Evolutionary conservation across 73 alveolate genomes (phyloP).

Genomic region (Urostyla sp.): DNA sequence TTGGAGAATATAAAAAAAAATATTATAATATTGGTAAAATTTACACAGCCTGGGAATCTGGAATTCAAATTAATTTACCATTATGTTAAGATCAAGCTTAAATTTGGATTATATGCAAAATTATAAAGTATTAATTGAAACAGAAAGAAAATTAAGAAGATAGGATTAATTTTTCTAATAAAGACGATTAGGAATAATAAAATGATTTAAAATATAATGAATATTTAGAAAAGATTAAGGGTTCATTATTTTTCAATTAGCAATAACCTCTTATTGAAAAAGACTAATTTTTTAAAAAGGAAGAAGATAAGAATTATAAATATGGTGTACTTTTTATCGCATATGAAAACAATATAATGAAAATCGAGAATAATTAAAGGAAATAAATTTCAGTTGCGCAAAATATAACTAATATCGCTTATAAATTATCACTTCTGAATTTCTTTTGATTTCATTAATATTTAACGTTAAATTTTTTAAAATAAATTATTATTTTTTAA

Average conservation of each 20-base stretch:
- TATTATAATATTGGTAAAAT: neutral
- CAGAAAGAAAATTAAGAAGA: neutral
- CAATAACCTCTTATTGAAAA: too few relatives aligned
- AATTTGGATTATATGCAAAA: constrained; percentile 37
- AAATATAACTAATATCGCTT: constrained; percentile 30
- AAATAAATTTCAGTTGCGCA: neutral
- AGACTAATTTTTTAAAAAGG: neutral
- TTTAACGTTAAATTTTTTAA: too few relatives aligned
- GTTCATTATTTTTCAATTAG: too few relatives aligned
- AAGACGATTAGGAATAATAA: neutral
- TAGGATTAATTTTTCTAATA: neutral
- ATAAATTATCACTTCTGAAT: constrained; percentile 26
- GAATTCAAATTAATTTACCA: constrained; percentile 24
- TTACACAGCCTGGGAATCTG: constrained; percentile 30
- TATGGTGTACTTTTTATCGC: constrained; percentile 16
- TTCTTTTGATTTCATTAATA: constrained; percentile 46
- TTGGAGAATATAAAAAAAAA: neutral
- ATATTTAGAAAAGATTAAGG: neutral
- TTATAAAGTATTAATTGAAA: neutral
- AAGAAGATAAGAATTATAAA: neutral
- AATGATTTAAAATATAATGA: neutral
- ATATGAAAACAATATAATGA: constrained; percentile 11
- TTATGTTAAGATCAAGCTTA: neutral
- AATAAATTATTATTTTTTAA: constrained; percentile 1
- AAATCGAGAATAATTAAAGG: constrained; percentile 4